Evolutionary conservation across 495 filamentous ascomycete species (phyloP).

Genomic region (Penicillium diatomitis): DNA sequence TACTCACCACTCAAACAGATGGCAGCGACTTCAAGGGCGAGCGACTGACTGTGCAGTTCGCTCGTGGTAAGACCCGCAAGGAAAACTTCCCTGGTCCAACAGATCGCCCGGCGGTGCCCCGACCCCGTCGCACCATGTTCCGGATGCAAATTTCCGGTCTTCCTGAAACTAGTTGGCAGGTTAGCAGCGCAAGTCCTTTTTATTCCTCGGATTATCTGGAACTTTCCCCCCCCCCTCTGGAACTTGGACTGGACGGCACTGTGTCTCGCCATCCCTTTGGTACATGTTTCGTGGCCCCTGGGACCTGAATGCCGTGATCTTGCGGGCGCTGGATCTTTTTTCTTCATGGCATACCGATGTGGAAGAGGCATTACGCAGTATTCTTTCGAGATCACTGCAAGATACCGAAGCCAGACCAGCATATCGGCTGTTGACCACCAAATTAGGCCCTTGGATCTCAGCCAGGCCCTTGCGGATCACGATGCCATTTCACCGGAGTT

Average conservation of each 20-base stretch:
- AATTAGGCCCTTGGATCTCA: neutral
- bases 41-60: slow-evolving; percentile 94
- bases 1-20: slow-evolving; percentile 46
- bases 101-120: slow-evolving; percentile 69
- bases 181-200: slow-evolving; percentile 68
- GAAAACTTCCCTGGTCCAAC: slow-evolving; percentile 57
- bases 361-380: too few relatives aligned
- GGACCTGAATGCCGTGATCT: neutral
- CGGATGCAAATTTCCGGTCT: slow-evolving; percentile 97
- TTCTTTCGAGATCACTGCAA: neutral
- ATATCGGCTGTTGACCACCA: neutral
- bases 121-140: slow-evolving; percentile 86
- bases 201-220: slow-evolving; percentile 26
- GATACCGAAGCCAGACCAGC: slow-evolving; percentile 1
- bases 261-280: neutral
- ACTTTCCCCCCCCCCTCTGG: neutral
- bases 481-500: slow-evolving; percentile 4
- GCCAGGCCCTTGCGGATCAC: slow-evolving; percentile 5
- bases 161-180: slow-evolving; percentile 99
- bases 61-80: slow-evolving; percentile 82
- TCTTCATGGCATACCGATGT: too few relatives aligned
- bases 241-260: neutral
- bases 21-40: slow-evolving; percentile 97
- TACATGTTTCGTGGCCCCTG: slow-evolving; percentile 2
- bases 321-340: too few relatives aligned